Evolutionary conservation across 495 filamentous ascomycete species (phyloP).

Genomic region (Staphylotrichum tortipilum): DNA sequence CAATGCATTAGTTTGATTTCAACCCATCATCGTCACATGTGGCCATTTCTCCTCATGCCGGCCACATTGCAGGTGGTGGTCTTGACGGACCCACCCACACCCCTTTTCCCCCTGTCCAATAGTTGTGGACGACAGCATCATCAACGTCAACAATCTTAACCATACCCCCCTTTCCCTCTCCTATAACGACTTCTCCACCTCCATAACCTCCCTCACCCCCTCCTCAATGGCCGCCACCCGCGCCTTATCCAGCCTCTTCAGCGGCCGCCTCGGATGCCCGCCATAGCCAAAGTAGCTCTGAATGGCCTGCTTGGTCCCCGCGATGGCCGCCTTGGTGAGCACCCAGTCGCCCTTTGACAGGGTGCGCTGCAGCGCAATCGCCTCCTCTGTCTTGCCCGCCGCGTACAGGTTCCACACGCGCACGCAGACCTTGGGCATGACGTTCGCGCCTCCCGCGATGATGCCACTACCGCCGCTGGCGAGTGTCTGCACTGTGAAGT

Average conservation of each 20-base stretch:
- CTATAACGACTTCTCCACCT: slow-evolving; percentile 42
- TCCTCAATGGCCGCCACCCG: slow-evolving; percentile 57
- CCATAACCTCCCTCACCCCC: slow-evolving; percentile 61
- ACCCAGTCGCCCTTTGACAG: slow-evolving; percentile 77
- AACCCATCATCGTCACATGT: too few relatives aligned
- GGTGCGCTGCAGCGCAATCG: slow-evolving; percentile 60
- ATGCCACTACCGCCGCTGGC: slow-evolving; percentile 74
- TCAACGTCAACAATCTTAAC: background rate
- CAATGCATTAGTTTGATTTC: too few relatives aligned
- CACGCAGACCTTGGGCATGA: slow-evolving; percentile 73
- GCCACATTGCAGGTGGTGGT: too few relatives aligned
- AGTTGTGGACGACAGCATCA: too few relatives aligned
- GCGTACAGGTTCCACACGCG: slow-evolving; percentile 73
- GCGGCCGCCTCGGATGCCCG: slow-evolving; percentile 64
- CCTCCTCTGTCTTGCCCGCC: slow-evolving; percentile 64
- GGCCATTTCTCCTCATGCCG: too few relatives aligned
- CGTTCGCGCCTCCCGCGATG: slow-evolving; percentile 81
- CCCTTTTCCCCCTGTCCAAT: too few relatives aligned
- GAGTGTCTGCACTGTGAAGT: slow-evolving; percentile 77
- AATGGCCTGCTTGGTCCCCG: slow-evolving; percentile 78
- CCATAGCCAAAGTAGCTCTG: slow-evolving; percentile 81
- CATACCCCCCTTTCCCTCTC: background rate
- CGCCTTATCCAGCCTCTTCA: slow-evolving; percentile 56
- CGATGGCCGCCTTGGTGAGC: slow-evolving; percentile 75
- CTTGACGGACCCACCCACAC: too few relatives aligned